Conservation (phyloP, 805 yeast species). For the Wickerhamomyces queroliae region DNA sequence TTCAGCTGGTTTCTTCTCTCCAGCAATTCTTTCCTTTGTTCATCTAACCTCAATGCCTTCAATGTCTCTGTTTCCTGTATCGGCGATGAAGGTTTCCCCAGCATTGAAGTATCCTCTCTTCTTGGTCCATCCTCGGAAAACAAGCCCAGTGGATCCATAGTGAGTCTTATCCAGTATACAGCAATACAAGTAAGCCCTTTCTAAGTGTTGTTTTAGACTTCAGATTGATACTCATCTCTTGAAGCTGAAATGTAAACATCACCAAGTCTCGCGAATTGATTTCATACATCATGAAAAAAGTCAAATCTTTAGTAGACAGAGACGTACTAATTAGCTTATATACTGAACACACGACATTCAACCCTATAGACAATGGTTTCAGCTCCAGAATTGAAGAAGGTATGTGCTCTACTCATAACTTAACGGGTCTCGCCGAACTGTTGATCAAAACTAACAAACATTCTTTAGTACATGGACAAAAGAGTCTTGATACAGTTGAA, state of each 20-base stretch:
- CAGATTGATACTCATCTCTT: neutral
- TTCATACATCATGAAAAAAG: neutral
- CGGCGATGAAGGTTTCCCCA: constrained; percentile 12
- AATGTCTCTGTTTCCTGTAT: constrained; percentile 8
- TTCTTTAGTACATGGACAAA: constrained; percentile 70
- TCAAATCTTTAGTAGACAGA: neutral
- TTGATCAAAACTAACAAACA: constrained; percentile 3
- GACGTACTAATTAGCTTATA: no score
- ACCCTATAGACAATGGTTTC: constrained; percentile 55
- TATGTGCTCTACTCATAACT: constrained; percentile 22
- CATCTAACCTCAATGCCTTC: constrained; percentile 6
- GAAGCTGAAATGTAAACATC: neutral
- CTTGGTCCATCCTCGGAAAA: constrained; percentile 11
- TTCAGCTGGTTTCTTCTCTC: constrained; percentile 6
- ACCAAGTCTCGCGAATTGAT: neutral
- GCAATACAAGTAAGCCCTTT: no score
- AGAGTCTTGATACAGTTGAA: constrained; percentile 68
- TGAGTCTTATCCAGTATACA: neutral
- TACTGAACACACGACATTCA: no score
- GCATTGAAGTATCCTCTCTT: neutral
- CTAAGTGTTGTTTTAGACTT: neutral
- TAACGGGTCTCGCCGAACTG: no score
- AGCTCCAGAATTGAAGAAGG: constrained; percentile 56
- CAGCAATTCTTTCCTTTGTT: constrained; percentile 9
- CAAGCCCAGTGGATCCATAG: constrained; percentile 7